Evolutionary conservation across 2,329 filamentous ascomycete genomes (phyloP), one percentile per base, ranked within the genome.

Genomic region (Sarocladiaceae sp.): DNA sequence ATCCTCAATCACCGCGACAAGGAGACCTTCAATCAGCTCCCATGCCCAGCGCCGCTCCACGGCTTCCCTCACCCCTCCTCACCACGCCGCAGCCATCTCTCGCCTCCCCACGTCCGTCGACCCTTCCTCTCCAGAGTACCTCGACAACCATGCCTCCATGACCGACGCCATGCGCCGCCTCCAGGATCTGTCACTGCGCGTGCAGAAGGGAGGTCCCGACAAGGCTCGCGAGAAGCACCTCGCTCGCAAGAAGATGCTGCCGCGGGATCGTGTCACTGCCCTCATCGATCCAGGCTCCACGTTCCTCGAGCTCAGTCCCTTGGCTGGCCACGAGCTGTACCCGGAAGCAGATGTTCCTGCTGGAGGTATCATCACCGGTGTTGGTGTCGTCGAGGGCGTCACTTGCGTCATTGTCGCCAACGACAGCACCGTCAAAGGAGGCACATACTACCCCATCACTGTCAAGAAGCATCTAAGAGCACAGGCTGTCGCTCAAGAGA

Each of bases 381-480:
- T 97, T 43, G 91, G 91, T 3, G 84, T 85, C 2, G 86, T 98
- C 20, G 85, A 93, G 60, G 91, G 91, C 12, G 88, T 95, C 20
- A 84, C 82, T 32, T 97, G 91, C 63, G 84, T 96, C 69, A 86
- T 97, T 55, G 86, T 96, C 41, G 90, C 89, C 47, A 96, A 97
- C 61, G 91, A 96, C 62, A 94, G 88, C 68, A 96, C 91, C 15
- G 91, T 97, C 58, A 98, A 97, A 68, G 91, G 91, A 43, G 91
- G 91, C 19, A 95, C 91, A 2, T 98, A 98, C 67, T 97, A 91
- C 60, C 91, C 91, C 2, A 88, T 97, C 55, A 98, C 91, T 0
- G 88, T 97, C 47, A 96, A 96, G 72, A 98, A 98, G 73, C 93
- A 97, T 64, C 72, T 97, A 13, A 80, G 91, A 50, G 91, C 91